Conservation (phyloP, 2,329 filamentous ascomycete species). For the Coniochaeta sp. region DNA sequence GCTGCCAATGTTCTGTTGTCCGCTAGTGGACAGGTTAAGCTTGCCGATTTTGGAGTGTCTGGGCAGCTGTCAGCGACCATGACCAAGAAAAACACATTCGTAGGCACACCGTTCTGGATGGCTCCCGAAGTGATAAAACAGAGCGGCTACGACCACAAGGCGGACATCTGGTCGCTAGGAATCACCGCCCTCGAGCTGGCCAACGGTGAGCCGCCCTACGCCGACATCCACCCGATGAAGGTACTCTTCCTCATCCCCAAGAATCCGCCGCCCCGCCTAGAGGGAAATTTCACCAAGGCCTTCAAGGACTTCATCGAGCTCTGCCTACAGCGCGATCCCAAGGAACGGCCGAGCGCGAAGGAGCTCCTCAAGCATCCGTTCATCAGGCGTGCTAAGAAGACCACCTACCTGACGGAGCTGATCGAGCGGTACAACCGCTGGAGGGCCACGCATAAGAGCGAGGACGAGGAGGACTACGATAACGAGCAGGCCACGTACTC, state of each 20-base stretch:
- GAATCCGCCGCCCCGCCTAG: constrained; percentile 75
- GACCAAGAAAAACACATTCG: constrained; percentile 99
- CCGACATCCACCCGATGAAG: constrained; percentile 98
- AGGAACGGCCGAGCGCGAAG: constrained; percentile 77
- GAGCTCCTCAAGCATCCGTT: constrained; percentile 88
- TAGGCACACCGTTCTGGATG: constrained; percentile 99
- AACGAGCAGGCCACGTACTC: constrained; percentile 30
- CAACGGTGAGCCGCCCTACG: constrained; percentile 87
- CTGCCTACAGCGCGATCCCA: constrained; percentile 82
- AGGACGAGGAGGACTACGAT: constrained; percentile 59
- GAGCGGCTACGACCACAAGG: constrained; percentile 95
- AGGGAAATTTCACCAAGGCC: constrained; percentile 71
- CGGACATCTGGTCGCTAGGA: constrained; percentile 94
- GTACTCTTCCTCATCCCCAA: constrained; percentile 95
- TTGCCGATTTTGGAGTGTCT: constrained; percentile 95
- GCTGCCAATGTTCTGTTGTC: constrained; percentile 89
- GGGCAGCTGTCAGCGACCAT: constrained; percentile 95
- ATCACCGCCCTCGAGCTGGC: constrained; percentile 91
- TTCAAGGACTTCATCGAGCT: constrained; percentile 82
- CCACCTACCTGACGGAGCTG: constrained; percentile 90
- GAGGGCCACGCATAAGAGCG: constrained; percentile 70
- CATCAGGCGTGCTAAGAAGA: constrained; percentile 85
- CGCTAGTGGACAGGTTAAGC: constrained; percentile 88
- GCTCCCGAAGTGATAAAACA: constrained; percentile 98
- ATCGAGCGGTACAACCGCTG: constrained; percentile 88